Percentiles rank a stretch among this genome's conserved stretches.
Evolutionary conservation across 192 early-diverging fungal species (phyloP).

Genomic region (Coemansia sp.): DNA sequence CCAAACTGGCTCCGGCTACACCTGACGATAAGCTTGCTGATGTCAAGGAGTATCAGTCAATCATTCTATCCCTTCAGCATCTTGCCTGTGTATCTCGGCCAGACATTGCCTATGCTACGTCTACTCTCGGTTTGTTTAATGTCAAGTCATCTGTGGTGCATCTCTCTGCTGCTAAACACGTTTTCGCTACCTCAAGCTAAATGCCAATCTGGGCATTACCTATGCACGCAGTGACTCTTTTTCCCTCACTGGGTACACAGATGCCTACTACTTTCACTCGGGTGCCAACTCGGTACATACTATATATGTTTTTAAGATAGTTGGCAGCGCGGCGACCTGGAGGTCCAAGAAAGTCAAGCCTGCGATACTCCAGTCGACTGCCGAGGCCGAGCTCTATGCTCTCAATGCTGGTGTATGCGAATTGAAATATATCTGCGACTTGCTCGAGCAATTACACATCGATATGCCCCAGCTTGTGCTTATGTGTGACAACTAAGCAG

Average conservation of each 20-base stretch:
- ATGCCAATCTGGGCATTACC: conserved; percentile 9
- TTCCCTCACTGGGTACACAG: background rate
- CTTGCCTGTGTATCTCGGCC: background rate
- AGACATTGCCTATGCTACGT: conserved; percentile 19
- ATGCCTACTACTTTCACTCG: conserved; percentile 18
- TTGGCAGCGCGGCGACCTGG: conserved; percentile 13
- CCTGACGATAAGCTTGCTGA: conserved; percentile 6
- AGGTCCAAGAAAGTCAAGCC: conserved; percentile 16
- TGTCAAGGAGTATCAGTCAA: conserved; percentile 1
- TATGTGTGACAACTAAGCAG: no score
- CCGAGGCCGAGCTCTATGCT: no score
- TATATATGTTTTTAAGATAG: conserved; percentile 4
- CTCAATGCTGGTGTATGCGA: no score
- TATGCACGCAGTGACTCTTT: background rate
- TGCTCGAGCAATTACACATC: no score
- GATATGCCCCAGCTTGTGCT: no score
- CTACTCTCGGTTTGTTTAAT: conserved; percentile 10
- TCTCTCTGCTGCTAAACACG: conserved; percentile 10
- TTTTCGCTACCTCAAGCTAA: conserved; percentile 16
- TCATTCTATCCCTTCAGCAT: conserved; percentile 13
- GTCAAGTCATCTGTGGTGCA: background rate
- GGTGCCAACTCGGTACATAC: background rate
- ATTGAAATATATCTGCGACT: no score
- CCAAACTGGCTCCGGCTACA: background rate
- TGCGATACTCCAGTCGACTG: conserved; percentile 17